A percentile compares a stretch with the other conserved stretches of the same genome.
Conservation (phyloP, 306 rosid species). For the Aeschynomene evenia region DNA sequence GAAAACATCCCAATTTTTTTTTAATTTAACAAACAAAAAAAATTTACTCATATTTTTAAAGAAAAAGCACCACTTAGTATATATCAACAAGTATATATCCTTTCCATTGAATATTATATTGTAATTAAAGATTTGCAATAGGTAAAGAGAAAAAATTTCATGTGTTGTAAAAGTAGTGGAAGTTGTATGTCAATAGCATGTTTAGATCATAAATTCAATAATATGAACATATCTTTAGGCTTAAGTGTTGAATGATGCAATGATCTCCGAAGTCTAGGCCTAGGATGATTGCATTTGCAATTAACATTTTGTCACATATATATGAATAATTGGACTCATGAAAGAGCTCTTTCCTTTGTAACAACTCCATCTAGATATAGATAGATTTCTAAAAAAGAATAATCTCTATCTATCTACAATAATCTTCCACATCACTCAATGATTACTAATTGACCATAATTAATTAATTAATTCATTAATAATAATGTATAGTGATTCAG, state of each 20-base stretch:
- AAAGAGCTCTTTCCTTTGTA: slow-evolving; percentile 23
- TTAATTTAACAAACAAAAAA: no score
- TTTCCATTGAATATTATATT: not conserved
- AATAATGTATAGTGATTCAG: slow-evolving; percentile 24
- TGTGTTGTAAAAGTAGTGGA: slow-evolving; percentile 34
- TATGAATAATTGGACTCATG: slow-evolving; percentile 24
- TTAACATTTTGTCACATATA: slow-evolving; percentile 39
- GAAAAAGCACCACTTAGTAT: no score
- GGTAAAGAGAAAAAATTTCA: slow-evolving; percentile 35
- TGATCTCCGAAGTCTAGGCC: slow-evolving; percentile 25
- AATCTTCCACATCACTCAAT: slow-evolving; percentile 44
- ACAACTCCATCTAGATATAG: slow-evolving; percentile 36
- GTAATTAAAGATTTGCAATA: slow-evolving; percentile 20
- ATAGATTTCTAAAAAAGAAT: slow-evolving; percentile 21
- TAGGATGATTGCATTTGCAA: slow-evolving; percentile 35
- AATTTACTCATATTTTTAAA: no score
- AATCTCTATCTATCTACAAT: slow-evolving; percentile 27
- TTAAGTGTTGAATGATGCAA: slow-evolving; percentile 57
- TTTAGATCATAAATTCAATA: slow-evolving; percentile 48
- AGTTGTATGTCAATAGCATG: slow-evolving; percentile 39
- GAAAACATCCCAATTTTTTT: no score
- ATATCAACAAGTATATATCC: slow-evolving; percentile 1
- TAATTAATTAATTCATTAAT: no score
- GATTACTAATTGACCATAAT: not conserved
- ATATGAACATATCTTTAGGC: slow-evolving; percentile 59